Conservation (phyloP, 805 yeast genomes). For the Millerozyma miso region DNA sequence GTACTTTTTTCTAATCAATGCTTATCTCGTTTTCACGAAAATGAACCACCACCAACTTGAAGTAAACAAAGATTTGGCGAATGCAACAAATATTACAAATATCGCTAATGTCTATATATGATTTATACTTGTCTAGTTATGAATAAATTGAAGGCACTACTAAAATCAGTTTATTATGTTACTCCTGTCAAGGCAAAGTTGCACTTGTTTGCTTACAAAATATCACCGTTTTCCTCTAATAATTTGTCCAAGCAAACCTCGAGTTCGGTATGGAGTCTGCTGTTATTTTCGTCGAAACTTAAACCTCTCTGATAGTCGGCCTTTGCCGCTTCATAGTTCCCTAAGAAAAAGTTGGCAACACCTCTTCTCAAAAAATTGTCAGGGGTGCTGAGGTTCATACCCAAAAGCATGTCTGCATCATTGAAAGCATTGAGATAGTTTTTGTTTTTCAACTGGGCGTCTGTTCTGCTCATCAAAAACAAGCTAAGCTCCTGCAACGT, state of each 20-base stretch:
- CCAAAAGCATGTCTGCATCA: slow-evolving; percentile 64
- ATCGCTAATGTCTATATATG: too few species aligned
- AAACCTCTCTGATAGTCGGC: slow-evolving; percentile 71
- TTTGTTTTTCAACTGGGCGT: slow-evolving; percentile 55
- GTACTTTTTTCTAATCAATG: not conserved
- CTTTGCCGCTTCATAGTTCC: slow-evolving; percentile 58
- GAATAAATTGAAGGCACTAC: too few species aligned
- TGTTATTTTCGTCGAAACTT: slow-evolving; percentile 54
- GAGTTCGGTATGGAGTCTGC: slow-evolving; percentile 46
- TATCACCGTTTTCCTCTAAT: slow-evolving; percentile 58
- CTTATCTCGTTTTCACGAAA: not conserved
- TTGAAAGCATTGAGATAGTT: slow-evolving; percentile 57
- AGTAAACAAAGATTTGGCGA: too few species aligned
- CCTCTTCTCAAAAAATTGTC: slow-evolving; percentile 74
- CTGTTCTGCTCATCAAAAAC: slow-evolving; percentile 67
- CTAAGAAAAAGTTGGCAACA: slow-evolving; percentile 57
- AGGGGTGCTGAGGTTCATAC: slow-evolving; percentile 54
- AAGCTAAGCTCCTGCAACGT: slow-evolving; percentile 65
- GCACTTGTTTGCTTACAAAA: slow-evolving; percentile 13
- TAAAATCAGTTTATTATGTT: too few species aligned
- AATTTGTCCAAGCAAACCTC: slow-evolving; percentile 44
- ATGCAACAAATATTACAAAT: too few species aligned
- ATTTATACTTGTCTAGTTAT: too few species aligned
- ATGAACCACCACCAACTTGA: too few species aligned
- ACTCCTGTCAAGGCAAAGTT: not conserved